Base-by-base conservation (phyloP, 192 early-diverging fungal species). In the Mortierella antarctica region DNA sequence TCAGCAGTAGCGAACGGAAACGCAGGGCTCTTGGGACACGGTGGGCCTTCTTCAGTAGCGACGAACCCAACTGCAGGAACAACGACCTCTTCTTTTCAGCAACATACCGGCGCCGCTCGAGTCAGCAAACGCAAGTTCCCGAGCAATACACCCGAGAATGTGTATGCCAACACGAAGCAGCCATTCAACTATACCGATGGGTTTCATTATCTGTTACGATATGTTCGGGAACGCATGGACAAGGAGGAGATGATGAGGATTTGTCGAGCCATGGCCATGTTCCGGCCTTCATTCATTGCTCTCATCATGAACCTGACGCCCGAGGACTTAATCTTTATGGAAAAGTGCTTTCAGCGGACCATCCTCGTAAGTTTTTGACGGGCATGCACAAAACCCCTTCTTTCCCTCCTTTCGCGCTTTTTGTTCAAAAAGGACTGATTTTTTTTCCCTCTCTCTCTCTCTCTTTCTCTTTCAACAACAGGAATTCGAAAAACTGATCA, bases 401-500 rank as follows among this genome's bases (percentile, higher is more conserved):
- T 15, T 2, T 56, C 10, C 11, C 31, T 50, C 5, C 45, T 7
- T 48, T 51, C 14, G 17, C 20, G 13, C 7, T 50, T 41, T 65
- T 20, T 53, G 17, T 50, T 47, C 52, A 47, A 17, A 5, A 41
- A 8, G 5, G 42, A 42, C 48, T 23, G 7, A 31, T 0, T 17
- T 18, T 41, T 55, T 67, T 7, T 54, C 40, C 6, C 45, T 56
- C 44, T 53, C 53, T 53, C 10, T 42, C 39, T 49, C 14, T 42
- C 39, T 41, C 45, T 45, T 15, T 39, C 10, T 54, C 45, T 57
- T 69, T 52, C 48, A 14, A 18, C 15, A 47, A 11, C 58, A 93
- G 91, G 97, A 98, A 87, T 97, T 93, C 66, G 96, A 97, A 76
- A 96, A 98, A 73, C 83, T 98, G 20, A 96, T 98, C 57, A 92